Conservation (phyloP, 2,329 filamentous ascomycete species). For the Colletotrichum sp. region DNA sequence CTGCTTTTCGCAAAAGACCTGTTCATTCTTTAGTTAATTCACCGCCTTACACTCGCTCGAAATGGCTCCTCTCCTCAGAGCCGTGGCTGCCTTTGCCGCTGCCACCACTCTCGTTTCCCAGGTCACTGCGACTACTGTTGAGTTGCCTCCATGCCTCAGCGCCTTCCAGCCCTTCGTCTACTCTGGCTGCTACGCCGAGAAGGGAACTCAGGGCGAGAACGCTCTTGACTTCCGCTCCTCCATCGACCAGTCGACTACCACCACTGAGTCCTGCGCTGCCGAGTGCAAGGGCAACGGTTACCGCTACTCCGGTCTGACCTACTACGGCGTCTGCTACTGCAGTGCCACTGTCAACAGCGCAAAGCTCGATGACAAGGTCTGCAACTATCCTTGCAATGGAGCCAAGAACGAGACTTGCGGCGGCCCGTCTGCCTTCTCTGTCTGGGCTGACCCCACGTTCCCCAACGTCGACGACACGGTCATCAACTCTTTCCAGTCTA, state of each 20-base stretch:
- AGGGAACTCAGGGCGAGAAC: slow-evolving; percentile 20
- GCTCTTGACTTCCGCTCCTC: slow-evolving; percentile 48
- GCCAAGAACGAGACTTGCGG: slow-evolving; percentile 53
- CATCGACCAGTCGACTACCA: slow-evolving; percentile 46
- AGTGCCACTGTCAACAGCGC: slow-evolving; percentile 58
- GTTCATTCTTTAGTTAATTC: slow-evolving; percentile 11
- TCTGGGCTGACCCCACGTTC: slow-evolving; percentile 56
- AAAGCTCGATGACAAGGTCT: slow-evolving; percentile 56
- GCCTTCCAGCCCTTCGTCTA: slow-evolving; percentile 53
- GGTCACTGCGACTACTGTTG: slow-evolving; percentile 45
- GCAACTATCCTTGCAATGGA: slow-evolving; percentile 60
- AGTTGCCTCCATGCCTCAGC: slow-evolving; percentile 49
- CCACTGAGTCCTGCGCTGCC: slow-evolving; percentile 48
- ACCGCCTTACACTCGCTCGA: slow-evolving; percentile 33
- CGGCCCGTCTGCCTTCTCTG: slow-evolving; percentile 49
- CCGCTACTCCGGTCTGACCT: slow-evolving; percentile 56
- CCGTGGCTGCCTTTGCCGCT: slow-evolving; percentile 41
- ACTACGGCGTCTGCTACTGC: slow-evolving; percentile 60
- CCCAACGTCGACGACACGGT: slow-evolving; percentile 47
- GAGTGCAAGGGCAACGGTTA: slow-evolving; percentile 58
- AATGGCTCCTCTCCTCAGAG: slow-evolving; percentile 36
- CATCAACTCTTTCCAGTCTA: slow-evolving; percentile 58
- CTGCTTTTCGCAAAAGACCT: slow-evolving; percentile 25
- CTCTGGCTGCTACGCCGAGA: slow-evolving; percentile 52
- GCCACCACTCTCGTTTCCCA: slow-evolving; percentile 38